phyloP scores from a whole-genome alignment of 208 protist genomes.

The Trypanosoma theileri region DNA sequence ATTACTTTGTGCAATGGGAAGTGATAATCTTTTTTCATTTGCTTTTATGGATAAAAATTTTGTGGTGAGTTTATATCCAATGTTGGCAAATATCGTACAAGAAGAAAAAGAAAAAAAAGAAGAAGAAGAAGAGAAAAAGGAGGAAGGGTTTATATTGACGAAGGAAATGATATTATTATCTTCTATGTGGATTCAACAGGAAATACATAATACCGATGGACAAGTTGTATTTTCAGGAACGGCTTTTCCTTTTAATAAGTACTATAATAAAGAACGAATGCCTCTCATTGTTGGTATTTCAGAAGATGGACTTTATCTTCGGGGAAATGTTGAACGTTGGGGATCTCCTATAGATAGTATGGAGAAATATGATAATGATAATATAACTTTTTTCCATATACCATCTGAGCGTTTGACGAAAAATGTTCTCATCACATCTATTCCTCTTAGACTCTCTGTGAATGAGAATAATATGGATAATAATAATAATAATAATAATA shows the following conservation, averaged over 20 bases:
- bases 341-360: neutral
- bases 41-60: slow-evolving; percentile 29
- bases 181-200: slow-evolving; percentile 16
- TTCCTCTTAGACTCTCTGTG: slow-evolving; percentile 11
- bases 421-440: neutral
- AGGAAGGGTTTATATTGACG: too few species aligned
- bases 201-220: slow-evolving; percentile 2
- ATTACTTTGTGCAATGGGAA: slow-evolving; percentile 33
- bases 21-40: slow-evolving; percentile 30
- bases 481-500: neutral
- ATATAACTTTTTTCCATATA: neutral
- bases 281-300: slow-evolving; percentile 21
- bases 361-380: slow-evolving; percentile 5
- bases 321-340: neutral
- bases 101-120: neutral
- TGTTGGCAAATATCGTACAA: slow-evolving; percentile 16
- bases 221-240: slow-evolving; percentile 7
- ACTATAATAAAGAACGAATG: slow-evolving; percentile 17
- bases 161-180: slow-evolving; percentile 18
- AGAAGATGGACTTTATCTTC: slow-evolving; percentile 11
- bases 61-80: slow-evolving; percentile 25
- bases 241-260: slow-evolving; percentile 21
- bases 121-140: neutral
- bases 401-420: slow-evolving; percentile 6
- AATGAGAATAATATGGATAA: neutral